Evolutionary conservation across 2,329 filamentous ascomycete species (phyloP).

Genomic region (Trichoderma asperellum): DNA sequence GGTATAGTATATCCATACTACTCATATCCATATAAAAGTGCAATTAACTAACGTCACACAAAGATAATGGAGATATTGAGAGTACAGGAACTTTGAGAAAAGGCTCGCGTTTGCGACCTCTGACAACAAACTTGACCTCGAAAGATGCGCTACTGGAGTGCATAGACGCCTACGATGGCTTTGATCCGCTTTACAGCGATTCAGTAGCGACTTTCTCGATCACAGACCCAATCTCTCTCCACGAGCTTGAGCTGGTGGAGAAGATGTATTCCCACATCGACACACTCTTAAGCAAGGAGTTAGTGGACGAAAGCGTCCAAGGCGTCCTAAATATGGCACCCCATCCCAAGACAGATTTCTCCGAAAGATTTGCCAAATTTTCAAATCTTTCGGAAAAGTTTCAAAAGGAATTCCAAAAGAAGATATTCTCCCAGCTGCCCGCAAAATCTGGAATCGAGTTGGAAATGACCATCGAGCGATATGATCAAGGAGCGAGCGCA

Average conservation of each 20-base stretch:
- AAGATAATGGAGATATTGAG: not conserved
- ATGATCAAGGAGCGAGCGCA: not conserved
- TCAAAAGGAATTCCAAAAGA: constrained; percentile 1
- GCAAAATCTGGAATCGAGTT: constrained; percentile 21
- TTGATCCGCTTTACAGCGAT: constrained; percentile 5
- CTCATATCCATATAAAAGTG: not conserved
- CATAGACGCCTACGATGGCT: constrained; percentile 26
- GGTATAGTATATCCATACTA: not conserved
- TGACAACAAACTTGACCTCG: not conserved
- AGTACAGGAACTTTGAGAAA: not conserved
- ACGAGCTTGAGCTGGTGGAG: constrained; percentile 15
- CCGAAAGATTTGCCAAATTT: not conserved
- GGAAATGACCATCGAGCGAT: constrained; percentile 2
- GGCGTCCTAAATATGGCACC: not conserved
- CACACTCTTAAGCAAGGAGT: not conserved
- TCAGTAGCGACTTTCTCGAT: not conserved
- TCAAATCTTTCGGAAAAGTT: not conserved
- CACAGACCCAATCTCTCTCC: not conserved
- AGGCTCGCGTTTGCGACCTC: not conserved
- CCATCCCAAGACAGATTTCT: not conserved
- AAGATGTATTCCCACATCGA: constrained; percentile 21
- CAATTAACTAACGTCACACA: not conserved
- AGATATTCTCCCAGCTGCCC: not conserved
- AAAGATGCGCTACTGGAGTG: not conserved
- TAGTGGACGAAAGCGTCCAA: not conserved